Evolutionary conservation across 1,139 yeast species (phyloP), one percentile per base, ranked within the genome.

Genomic region (Casaregolazyma lundiana): DNA sequence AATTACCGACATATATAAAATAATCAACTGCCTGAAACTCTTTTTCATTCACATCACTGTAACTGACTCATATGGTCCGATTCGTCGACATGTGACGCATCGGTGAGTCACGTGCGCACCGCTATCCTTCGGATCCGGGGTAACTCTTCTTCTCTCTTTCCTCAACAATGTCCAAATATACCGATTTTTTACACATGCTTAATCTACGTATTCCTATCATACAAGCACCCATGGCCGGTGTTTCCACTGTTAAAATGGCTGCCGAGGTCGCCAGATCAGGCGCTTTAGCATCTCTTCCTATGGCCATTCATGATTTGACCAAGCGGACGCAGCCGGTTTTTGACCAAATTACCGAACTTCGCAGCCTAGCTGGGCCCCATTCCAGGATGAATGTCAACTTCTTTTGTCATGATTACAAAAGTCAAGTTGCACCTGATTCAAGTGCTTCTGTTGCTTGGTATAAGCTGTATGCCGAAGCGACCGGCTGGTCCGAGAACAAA

Each of bases 161-260:
- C 32, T 26, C 13, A 26, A 26, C 32, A 26, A 26, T 26, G 32
- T 4, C 32, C 11, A 26, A 26, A 26, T 26, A 26, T 26, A 26
- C 11, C 32, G 16, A 26, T n/a, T 26, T 41, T 16, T n/a, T 41
- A 7, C 38, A 42, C 17, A 82, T 53, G 81, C 76, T 57, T 76
- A 43, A 45, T 7, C 46, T 66, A 19, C 54, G 51, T 16, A 48
- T 58, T 22, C 77, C 78, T 1, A 59, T 75, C 2, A 58, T 74
- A 34, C 77, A 73, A 55, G 73, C 78, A 2, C 78, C 78, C 17
- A 73, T 75, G 78, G 78, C 77, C 0, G 77, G 77, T 0, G 63
- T 71, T 2, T 62, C 72, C 26, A 72, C 72, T 1, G 60, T 67
- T 2, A 57, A 58, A 36, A 56, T 75, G 53, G 76, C 76, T 0